These are phyloP conservation scores for Vicia sativa DNA, from an alignment of 306 rosid species.

Conservation along the genomic window DNA sequence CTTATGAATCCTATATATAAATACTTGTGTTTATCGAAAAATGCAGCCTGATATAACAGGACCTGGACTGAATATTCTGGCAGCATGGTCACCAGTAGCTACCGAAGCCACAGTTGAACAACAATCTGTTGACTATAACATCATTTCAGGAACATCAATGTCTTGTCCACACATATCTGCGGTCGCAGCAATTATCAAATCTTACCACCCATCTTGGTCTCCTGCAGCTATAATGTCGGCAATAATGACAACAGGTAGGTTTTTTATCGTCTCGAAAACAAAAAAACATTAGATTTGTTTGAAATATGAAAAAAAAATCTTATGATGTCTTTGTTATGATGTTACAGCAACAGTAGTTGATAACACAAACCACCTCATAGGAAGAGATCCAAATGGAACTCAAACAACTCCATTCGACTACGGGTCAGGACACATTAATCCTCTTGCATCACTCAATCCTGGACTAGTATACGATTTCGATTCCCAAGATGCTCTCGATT, in stretches of 20 bases:
- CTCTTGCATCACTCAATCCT: constrained; percentile 57
- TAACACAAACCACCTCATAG: constrained; percentile 45
- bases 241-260: constrained; percentile 63
- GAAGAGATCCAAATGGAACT: constrained; percentile 73
- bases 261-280: neutral
- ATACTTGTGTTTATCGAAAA: constrained; percentile 23
- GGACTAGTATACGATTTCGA: constrained; percentile 62
- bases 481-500: constrained; percentile 59
- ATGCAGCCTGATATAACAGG: constrained; percentile 70
- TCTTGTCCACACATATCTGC: constrained; percentile 71
- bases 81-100: constrained; percentile 73
- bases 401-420: constrained; percentile 61
- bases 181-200: constrained; percentile 60
- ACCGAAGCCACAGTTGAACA: constrained; percentile 51
- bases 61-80: constrained; percentile 70
- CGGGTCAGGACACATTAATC: constrained; percentile 68
- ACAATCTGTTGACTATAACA: constrained; percentile 56
- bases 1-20: neutral
- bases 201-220: constrained; percentile 55
- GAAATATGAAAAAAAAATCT: neutral
- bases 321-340: constrained; percentile 23
- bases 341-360: constrained; percentile 55
- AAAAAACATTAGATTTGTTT: constrained; percentile 13
- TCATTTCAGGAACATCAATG: constrained; percentile 71
- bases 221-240: constrained; percentile 75